Evolutionary conservation across 1,284 basidiomycete species (phyloP), one percentile per base, ranked within the genome.

Genomic region (Wolfiporia cocos): DNA sequence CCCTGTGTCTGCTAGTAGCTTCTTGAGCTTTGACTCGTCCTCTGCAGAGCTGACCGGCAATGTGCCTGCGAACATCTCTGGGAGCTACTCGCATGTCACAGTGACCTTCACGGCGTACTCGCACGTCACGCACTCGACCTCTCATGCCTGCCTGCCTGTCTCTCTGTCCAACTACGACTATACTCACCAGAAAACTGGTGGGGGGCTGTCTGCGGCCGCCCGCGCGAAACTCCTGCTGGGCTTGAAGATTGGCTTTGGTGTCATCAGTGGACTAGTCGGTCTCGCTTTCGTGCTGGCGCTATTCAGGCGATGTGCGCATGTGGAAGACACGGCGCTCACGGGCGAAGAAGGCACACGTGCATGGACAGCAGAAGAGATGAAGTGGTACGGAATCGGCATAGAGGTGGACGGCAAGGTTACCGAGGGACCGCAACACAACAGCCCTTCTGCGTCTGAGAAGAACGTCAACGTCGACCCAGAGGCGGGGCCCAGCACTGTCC

Each of bases 41-140:
- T 63, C 58, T n/a, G 66, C 65, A 14, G 55, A 59, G n/a, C 57
- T 86, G 29, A 58, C 63, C 24, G 84, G 85, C 15, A 67, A 51
- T n/a, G 57, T 85, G 24, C 81, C 83, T 18, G 37, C 50, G 19
- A 60, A 73, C 35, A 35, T 57, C 41, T 59, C 37, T 1, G 37
- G 51, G 48, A 40, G 62, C 23, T 53, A 62, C 15, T 47, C 46
- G 5, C 68, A 69, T 40, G 66, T 81, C 33, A 58, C 62, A 2
- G 65, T 81, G 39, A 74, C 72, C 4, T 82, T 87, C 51, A 78
- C 79, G 4, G 77, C 80, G 2, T 82, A 78, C 58, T 82, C 81
- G 31, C 65, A 60, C 35, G 46, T 70, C 20, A 86, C 81, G 2
- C 82, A 82, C 53, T 84, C 86, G 6, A 82, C 76, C 0, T 90